Evolutionary conservation across 805 yeast species (phyloP), one percentile per base, ranked within the genome.

Genomic region (Hanseniaspora lachancei): DNA sequence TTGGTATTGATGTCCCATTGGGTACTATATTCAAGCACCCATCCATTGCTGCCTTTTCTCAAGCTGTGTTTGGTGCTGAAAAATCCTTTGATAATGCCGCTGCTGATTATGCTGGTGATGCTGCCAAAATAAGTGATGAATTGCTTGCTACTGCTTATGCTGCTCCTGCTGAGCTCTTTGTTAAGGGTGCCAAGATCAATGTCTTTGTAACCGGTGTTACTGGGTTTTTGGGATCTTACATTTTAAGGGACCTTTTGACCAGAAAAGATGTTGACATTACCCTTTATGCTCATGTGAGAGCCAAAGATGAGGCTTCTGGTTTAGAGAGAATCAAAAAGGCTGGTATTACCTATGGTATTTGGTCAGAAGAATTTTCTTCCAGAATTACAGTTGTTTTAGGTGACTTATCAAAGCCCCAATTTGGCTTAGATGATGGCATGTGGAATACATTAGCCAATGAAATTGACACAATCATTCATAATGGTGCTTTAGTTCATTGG

Each of bases 401-500:
- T 39, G 89, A 89, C 64, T 75, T 93, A 62, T 77, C 91, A 6
- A 70, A 76, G 60, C 71, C 76, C n/a, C 75, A 83, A 46, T 82
- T 93, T 66, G 98, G 97, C 0, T 64, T 87, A 54, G 61, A 70
- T 18, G 74, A 75, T 38, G 67, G 62, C 3, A 71, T 72, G 35
- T 93, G 96, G 95, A 46, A 61, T 1, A 49, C 63, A 8, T 75
- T 93, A 58, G 71, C 80, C 10, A 68, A 77, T 16, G 70, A 73
- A 0, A 74, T 91, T 57, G 98, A 95, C 68, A 82, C 83, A 3
- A 81, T 93, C 53, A 79, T 93, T 59, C 99, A 93, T 69, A 93
- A 93, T 63, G 98, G 97, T 73, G 99, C 99, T 18, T 75, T 89
- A 59, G 99, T 93, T 40, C 98, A 93, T 69, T 93, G 99, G 99